Evolutionary conservation across 179 eudicot genomes (phyloP), one percentile per base, ranked within the genome.

Genomic region (Beta macrorhiza): DNA sequence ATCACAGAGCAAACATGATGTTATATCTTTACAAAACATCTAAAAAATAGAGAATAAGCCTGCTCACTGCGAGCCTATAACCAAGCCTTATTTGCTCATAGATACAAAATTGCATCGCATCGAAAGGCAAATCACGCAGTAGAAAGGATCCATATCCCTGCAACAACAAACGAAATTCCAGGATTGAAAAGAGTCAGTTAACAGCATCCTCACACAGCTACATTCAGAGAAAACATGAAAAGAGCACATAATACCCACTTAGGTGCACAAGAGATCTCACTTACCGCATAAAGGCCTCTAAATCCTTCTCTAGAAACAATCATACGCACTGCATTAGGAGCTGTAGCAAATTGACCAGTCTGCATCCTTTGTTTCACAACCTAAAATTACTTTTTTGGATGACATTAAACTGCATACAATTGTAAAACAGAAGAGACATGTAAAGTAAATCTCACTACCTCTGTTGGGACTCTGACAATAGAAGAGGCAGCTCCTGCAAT

Each of bases 361-460:
- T 94, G 98, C 95, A 94, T 92, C 87, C 98, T 87, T 86, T 94
- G 98, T 89, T 94, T 94, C 77, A 94, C 91, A 75, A 94, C 98
- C 98, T 94, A 82, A n/a, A 77, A 84, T 1, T 67, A 25, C 7
- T 81, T 15, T 63, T 83, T 6, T 77, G 79, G 76, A 82, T 63
- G 77, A 78, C 57, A 72, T 42, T 58, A n/a, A 77, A 74, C 52
- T 59, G 69, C 76, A 71, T 37, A 78, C 55, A 51, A 47, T 47
- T 67, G 15, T 7, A 77, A 78, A 17, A 25, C 12, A 75, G 68
- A 77, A 74, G 53, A 64, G 53, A 76, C 49, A 53, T 37, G 25
- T 5, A 73, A 76, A 76, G 47, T 49, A 61, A 64, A 72, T 51
- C 67, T 81, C 55, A 68, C 61, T 81, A 93, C 97, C 93, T 94